A percentile compares a stretch with the other conserved stretches of the same genome.
Evolutionary conservation across 2,329 filamentous ascomycete species (phyloP).

Genomic region (Cercospora nicotianae): DNA sequence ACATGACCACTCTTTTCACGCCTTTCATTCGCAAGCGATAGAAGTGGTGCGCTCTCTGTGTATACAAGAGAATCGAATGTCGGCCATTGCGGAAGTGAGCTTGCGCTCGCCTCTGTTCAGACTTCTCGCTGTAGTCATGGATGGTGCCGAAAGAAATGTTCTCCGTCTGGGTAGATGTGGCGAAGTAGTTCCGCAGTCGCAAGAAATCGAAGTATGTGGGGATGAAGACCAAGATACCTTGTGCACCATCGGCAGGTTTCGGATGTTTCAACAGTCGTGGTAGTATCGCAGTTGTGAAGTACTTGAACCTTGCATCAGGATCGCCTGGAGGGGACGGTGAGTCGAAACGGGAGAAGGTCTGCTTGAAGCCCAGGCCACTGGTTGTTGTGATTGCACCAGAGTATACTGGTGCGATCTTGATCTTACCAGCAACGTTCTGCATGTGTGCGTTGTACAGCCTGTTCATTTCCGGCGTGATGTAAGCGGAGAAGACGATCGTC

Average conservation of each 20-base stretch:
- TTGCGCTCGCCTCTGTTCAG: conserved; percentile 78
- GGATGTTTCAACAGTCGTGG: conserved; percentile 70
- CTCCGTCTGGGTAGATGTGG: conserved; percentile 61
- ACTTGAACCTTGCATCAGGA: conserved; percentile 85
- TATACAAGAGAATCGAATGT: conserved; percentile 83
- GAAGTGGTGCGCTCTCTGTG: conserved; percentile 96
- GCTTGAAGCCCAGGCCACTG: conserved; percentile 65
- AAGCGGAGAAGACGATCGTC: conserved; percentile 77
- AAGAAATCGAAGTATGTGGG: conserved; percentile 95
- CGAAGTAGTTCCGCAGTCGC: conserved; percentile 87
- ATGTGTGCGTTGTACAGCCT: conserved; percentile 73
- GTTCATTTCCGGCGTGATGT: conserved; percentile 85
- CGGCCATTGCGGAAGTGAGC: conserved; percentile 84
- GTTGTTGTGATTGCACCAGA: conserved; percentile 60
- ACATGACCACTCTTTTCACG: conserved; percentile 82
- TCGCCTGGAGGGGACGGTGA: conserved; percentile 68
- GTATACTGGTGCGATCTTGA: conserved; percentile 69
- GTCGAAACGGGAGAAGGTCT: conserved; percentile 88
- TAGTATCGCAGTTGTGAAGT: conserved; percentile 80
- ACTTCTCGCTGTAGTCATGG: conserved; percentile 79
- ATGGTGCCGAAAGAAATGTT: conserved; percentile 75
- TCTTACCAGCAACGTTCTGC: conserved; percentile 76
- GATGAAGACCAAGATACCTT: conserved; percentile 81
- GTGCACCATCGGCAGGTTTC: conserved; percentile 54
- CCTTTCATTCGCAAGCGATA: conserved; percentile 80